Evolutionary conservation across 2,329 filamentous ascomycete genomes (phyloP).

Genomic region (Bipolaris sorokiniana): DNA sequence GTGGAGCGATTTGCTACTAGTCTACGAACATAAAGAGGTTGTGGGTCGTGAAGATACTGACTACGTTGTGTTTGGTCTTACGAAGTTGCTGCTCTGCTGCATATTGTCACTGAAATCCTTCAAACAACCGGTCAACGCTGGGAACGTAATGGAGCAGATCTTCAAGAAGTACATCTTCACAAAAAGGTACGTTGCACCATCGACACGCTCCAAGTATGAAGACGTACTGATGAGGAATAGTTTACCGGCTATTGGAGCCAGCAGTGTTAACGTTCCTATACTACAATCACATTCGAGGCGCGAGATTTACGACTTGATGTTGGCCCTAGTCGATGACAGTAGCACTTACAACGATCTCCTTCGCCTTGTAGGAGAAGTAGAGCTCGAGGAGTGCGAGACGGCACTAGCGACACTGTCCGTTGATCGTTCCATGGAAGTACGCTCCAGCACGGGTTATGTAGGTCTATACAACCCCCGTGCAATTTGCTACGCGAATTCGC

Average conservation of each 20-base stretch:
- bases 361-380: slow-evolving; percentile 30
- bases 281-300: slow-evolving; percentile 46
- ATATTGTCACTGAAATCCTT: slow-evolving; percentile 50
- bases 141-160: slow-evolving; percentile 37
- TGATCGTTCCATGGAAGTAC: slow-evolving; percentile 71
- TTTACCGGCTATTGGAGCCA: slow-evolving; percentile 18
- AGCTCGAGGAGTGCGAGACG: slow-evolving; percentile 53
- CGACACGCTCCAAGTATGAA: neutral
- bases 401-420: slow-evolving; percentile 63
- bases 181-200: slow-evolving; percentile 19
- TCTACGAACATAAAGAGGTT: slow-evolving; percentile 42
- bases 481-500: slow-evolving; percentile 95
- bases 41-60: slow-evolving; percentile 47
- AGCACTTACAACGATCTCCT: slow-evolving; percentile 39
- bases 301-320: slow-evolving; percentile 47
- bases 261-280: slow-evolving; percentile 33
- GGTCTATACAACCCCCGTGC: slow-evolving; percentile 92
- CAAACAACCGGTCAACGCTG: slow-evolving; percentile 46
- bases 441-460: slow-evolving; percentile 80
- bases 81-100: slow-evolving; percentile 49
- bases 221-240: slow-evolving; percentile 9
- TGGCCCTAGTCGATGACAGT: slow-evolving; percentile 42
- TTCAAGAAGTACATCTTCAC: slow-evolving; percentile 48
- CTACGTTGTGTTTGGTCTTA: slow-evolving; percentile 48
- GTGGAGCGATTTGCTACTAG: slow-evolving; percentile 46